These are phyloP conservation scores for Psidium friedrichsthalianum DNA, from an alignment of 345 rosid genomes.

Conservation along the genomic window DNA sequence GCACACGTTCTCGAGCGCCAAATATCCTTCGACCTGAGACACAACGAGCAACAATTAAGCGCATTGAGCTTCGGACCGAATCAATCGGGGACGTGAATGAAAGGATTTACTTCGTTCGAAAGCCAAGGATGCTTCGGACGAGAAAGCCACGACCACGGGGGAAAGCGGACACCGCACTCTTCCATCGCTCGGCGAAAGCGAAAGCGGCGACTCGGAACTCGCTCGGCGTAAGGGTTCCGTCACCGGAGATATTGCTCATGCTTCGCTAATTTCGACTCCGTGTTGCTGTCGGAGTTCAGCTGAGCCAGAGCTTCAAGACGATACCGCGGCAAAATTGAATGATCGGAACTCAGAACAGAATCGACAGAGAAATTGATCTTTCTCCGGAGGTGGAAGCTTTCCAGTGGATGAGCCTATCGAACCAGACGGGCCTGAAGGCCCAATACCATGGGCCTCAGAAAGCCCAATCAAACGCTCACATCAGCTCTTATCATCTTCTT, in stretches of 20 bases:
- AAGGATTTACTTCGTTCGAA: background rate
- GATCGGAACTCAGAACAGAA: too few relatives aligned
- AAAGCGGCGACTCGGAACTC: slow-evolving; percentile 38
- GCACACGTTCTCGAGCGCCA: slow-evolving; percentile 47
- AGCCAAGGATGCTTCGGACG: slow-evolving; percentile 22
- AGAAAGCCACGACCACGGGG: slow-evolving; percentile 58
- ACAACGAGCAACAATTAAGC: background rate
- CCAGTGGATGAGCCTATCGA: too few relatives aligned
- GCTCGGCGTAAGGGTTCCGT: slow-evolving; percentile 43
- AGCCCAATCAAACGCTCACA: background rate
- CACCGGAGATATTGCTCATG: slow-evolving; percentile 1
- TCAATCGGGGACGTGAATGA: background rate
- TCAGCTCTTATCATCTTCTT: slow-evolving; percentile 4
- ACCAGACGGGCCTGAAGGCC: background rate
- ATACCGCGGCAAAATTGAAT: too few relatives aligned
- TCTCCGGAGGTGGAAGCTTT: too few relatives aligned
- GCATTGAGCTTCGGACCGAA: background rate
- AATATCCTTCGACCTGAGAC: slow-evolving; percentile 42
- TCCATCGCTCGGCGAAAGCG: slow-evolving; percentile 49
- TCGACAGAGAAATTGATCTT: too few relatives aligned
- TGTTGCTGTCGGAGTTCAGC: background rate
- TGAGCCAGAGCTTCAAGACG: background rate
- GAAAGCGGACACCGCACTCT: slow-evolving; percentile 8
- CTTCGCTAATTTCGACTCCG: background rate
- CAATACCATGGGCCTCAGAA: background rate